Evolutionary conservation across 768 basidiomycete genomes (phyloP), one percentile per base, ranked within the genome.

Genomic region (Daedaleopsis nitida): DNA sequence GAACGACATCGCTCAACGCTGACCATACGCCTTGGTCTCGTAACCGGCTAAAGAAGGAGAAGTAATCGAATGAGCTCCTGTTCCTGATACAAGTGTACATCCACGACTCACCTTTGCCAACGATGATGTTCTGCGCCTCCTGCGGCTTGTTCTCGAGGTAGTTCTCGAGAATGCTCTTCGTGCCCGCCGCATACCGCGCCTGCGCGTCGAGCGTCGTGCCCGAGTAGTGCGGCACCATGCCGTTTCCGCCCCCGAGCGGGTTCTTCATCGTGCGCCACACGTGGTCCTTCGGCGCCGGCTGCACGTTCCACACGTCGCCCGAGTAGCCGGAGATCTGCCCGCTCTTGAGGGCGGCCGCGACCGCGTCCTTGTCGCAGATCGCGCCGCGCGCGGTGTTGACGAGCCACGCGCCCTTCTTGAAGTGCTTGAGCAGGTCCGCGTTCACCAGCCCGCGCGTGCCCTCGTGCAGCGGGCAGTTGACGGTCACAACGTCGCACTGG

Each of bases 331-430:
- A 73, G 63, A 96, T 74, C 34, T 92, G 89, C 17, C 94, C 94
- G 55, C 82, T 86, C 77, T 84, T 80, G 58, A 96, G 72, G 13
- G 94, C 92, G 0, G 72, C 86, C 5, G 88, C 86, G 60, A 96
- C 88, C 45, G 86, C 92, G 63, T 93, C 86, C 66, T 86, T 86
- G 76, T 92, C 87, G 72, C 91, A 93, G 69, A 96, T 94, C 44
- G 94, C 94, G 47, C 94, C 94, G 66, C 93, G 91, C 54, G 92
- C 92, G 32, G 92, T 94, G 83, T 96, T 96, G 70, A 96, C 88
- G 68, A 96, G 85, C 89, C 90, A 94, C 16, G 93, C 84, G 52
- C 92, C 94, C 73, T 90, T 88, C 83, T 96, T 96, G 83, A 96
- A 89, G 77, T 92, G 89, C 73, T 83, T 83, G 67, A 96, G 79